Evolutionary conservation across 1,284 basidiomycete genomes (phyloP).

Genomic region (Psilocybe mexicana): DNA sequence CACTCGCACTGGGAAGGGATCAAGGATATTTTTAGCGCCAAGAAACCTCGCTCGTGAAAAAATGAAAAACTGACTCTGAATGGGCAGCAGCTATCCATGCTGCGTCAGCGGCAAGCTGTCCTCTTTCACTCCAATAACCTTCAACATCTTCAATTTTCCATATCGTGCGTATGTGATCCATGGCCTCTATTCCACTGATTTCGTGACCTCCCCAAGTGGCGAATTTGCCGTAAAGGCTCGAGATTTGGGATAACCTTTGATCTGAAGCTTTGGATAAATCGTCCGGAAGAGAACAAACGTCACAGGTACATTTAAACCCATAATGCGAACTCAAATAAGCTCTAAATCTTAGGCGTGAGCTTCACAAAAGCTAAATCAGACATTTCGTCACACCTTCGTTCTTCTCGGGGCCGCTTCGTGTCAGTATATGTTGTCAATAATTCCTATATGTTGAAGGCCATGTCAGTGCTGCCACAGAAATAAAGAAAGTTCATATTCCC

Average conservation of each 20-base stretch:
- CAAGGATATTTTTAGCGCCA: slow-evolving; percentile 1
- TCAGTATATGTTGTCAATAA: slow-evolving; percentile 60
- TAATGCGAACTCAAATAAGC: slow-evolving; percentile 48
- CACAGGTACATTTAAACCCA: slow-evolving; percentile 58
- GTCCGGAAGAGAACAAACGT: slow-evolving; percentile 53
- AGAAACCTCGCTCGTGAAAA: neutral
- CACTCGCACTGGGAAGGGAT: slow-evolving; percentile 37
- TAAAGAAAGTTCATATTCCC: slow-evolving; percentile 9
- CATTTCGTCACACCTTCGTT: slow-evolving; percentile 44
- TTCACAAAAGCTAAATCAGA: neutral
- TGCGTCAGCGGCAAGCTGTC: slow-evolving; percentile 60
- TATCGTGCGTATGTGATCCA: slow-evolving; percentile 46
- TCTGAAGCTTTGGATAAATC: slow-evolving; percentile 51
- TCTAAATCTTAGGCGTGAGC: slow-evolving; percentile 30
- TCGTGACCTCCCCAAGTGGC: slow-evolving; percentile 44
- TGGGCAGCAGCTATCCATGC: slow-evolving; percentile 58
- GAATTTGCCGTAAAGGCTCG: slow-evolving; percentile 43
- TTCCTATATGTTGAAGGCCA: slow-evolving; percentile 42
- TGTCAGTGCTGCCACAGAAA: neutral
- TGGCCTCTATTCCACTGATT: slow-evolving; percentile 50
- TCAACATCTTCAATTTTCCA: slow-evolving; percentile 59
- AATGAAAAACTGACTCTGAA: slow-evolving; percentile 48
- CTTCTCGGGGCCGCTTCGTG: slow-evolving; percentile 49
- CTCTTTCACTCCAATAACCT: slow-evolving; percentile 64
- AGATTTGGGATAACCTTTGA: slow-evolving; percentile 44